A percentile compares a stretch with the other conserved stretches of the same genome.
Evolutionary conservation across 2,329 filamentous ascomycete genomes (phyloP).

Genomic region (Stemphylium vesicarium): DNA sequence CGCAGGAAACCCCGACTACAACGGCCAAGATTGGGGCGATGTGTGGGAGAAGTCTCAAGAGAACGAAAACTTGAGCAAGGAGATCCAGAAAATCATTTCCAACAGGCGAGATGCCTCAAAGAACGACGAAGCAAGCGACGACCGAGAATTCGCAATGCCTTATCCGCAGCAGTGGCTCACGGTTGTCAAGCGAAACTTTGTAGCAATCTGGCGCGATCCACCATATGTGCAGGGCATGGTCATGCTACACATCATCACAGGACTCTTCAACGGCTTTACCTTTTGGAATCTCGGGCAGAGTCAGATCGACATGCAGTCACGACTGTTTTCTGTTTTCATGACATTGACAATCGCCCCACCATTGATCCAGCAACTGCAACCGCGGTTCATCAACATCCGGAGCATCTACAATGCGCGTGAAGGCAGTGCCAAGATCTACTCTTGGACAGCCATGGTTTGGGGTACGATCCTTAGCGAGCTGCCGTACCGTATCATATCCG

Average conservation of each 20-base stretch:
- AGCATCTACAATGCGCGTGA: constrained; percentile 75
- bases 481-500: constrained; percentile 71
- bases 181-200: constrained; percentile 58
- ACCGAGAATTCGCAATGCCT: constrained; percentile 54
- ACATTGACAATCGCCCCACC: constrained; percentile 76
- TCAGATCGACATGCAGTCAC: constrained; percentile 58
- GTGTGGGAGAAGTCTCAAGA: constrained; percentile 52
- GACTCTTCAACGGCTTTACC: constrained; percentile 57
- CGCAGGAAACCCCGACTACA: constrained; percentile 51
- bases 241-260: constrained; percentile 59
- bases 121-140: constrained; percentile 49
- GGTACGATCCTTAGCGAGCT: constrained; percentile 72
- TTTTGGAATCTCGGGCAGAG: constrained; percentile 56
- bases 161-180: constrained; percentile 50
- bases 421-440: constrained; percentile 79
- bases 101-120: constrained; percentile 42
- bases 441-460: constrained; percentile 73
- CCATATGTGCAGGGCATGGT: constrained; percentile 64
- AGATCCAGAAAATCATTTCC: constrained; percentile 51
- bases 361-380: constrained; percentile 78
- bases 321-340: constrained; percentile 79
- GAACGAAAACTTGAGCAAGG: constrained; percentile 48
- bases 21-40: constrained; percentile 55
- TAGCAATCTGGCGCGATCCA: constrained; percentile 69
- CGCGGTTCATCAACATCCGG: constrained; percentile 70